These are phyloP conservation scores for Pseudonitzschia multiseries DNA, from an alignment of 108 stramenopile genomes.

Conservation along the genomic window DNA sequence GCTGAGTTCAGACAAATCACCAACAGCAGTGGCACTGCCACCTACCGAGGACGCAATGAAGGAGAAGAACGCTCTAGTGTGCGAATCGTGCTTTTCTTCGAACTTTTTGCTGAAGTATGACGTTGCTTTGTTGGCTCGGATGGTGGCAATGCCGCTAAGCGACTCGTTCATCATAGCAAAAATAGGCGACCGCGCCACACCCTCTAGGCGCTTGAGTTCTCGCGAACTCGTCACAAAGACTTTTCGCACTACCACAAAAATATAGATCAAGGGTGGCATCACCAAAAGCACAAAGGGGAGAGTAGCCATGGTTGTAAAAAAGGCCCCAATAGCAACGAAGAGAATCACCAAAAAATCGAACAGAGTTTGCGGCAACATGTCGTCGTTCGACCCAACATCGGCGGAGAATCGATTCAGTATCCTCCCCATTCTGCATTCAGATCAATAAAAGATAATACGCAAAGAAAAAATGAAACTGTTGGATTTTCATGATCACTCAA, in stretches of 20 bases:
- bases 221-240: slow-evolving; percentile 76
- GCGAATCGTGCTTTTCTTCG: slow-evolving; percentile 66
- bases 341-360: slow-evolving; percentile 73
- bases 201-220: slow-evolving; percentile 87
- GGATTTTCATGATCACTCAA: neutral
- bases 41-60: slow-evolving; percentile 86
- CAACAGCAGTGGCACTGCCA: slow-evolving; percentile 25
- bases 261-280: slow-evolving; percentile 68
- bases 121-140: slow-evolving; percentile 70
- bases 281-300: slow-evolving; percentile 69
- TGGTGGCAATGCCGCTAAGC: slow-evolving; percentile 84
- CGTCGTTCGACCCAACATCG: slow-evolving; percentile 85
- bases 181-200: slow-evolving; percentile 81
- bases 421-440: slow-evolving; percentile 53
- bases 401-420: slow-evolving; percentile 83
- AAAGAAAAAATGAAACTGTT: neutral
- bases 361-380: slow-evolving; percentile 65
- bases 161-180: slow-evolving; percentile 88
- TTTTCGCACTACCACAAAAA: slow-evolving; percentile 63
- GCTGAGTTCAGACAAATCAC: neutral
- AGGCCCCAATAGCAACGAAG: slow-evolving; percentile 70
- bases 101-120: slow-evolving; percentile 71
- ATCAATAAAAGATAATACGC: neutral
- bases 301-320: slow-evolving; percentile 60
- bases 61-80: slow-evolving; percentile 79